Percentiles rank a stretch among this genome's conserved stretches.
Conservation (phyloP, 768 basidiomycete genomes). For the Lactarius evosmus region DNA sequence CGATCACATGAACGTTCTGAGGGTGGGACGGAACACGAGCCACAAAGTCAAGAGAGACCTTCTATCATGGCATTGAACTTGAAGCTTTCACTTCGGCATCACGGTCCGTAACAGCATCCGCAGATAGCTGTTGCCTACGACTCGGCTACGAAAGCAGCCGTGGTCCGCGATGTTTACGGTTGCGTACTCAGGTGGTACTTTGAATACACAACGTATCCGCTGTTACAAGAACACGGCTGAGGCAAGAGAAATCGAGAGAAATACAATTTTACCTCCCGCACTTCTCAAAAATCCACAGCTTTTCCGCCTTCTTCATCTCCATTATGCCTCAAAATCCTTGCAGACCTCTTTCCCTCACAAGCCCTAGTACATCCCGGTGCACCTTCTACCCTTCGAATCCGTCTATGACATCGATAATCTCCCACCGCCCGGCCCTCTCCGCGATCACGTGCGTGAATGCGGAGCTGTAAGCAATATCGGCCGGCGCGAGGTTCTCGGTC, state of each 20-base stretch:
- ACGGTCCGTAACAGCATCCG: background rate
- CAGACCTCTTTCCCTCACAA: conserved; percentile 30
- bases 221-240: background rate
- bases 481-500: conserved; percentile 58
- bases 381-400: conserved; percentile 45
- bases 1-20: background rate
- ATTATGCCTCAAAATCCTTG: conserved; percentile 32
- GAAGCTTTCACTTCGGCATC: background rate
- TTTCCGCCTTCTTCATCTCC: conserved; percentile 39
- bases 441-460: conserved; percentile 63
- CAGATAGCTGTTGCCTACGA: no score
- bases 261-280: background rate
- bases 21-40: background rate
- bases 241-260: background rate
- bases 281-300: conserved; percentile 52
- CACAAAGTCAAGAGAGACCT: background rate
- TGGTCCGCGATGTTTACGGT: background rate
- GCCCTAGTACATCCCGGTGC: conserved; percentile 31
- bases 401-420: conserved; percentile 41
- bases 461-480: conserved; percentile 38
- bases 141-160: no score
- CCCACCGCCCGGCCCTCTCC: conserved; percentile 47
- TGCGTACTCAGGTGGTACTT: no score
- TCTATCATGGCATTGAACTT: no score
- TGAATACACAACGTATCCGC: background rate